Conservation (phyloP, 140 eudicot species). For the Oenanthe javanica region DNA sequence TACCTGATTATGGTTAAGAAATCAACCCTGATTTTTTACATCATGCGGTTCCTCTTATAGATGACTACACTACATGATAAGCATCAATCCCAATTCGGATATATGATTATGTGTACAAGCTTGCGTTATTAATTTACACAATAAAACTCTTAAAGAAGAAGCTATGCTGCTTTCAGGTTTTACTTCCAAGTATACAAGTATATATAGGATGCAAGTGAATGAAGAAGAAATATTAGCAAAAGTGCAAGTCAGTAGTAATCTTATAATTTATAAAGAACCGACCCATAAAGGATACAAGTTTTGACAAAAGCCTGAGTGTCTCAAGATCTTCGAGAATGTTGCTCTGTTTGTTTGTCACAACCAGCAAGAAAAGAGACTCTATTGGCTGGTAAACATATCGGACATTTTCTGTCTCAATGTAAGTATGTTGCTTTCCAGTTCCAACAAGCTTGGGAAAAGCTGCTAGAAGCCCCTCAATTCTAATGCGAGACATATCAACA, state of each 20-base stretch:
- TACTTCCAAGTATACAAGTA: not conserved
- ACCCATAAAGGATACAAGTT: conserved; percentile 63
- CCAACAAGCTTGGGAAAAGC: conserved; percentile 96
- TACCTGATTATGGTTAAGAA: conserved; percentile 64
- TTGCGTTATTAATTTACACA: not conserved
- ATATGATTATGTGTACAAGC: not conserved
- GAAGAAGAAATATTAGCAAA: not conserved
- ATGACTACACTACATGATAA: not conserved
- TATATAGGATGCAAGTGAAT: not conserved
- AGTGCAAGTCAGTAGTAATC: not conserved
- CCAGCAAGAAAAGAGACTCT: conserved; percentile 72
- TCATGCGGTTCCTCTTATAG: not conserved
- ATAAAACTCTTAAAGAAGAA: not conserved
- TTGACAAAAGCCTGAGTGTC: conserved; percentile 89
- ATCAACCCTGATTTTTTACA: not conserved
- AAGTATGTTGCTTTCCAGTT: conserved; percentile 60
- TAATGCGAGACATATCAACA: conserved; percentile 95
- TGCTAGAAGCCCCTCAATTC: conserved; percentile 98
- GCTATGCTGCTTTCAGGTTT: not conserved
- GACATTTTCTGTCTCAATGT: no score
- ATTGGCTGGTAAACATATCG: conserved; percentile 92
- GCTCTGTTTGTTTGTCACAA: conserved; percentile 96
- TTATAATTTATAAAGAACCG: no score
- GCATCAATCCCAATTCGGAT: not conserved
- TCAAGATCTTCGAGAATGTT: conserved; percentile 97